These are phyloP conservation scores for Teratosphaeria destructans DNA, from an alignment of 2,329 filamentous ascomycete genomes.

Conservation along the genomic window DNA sequence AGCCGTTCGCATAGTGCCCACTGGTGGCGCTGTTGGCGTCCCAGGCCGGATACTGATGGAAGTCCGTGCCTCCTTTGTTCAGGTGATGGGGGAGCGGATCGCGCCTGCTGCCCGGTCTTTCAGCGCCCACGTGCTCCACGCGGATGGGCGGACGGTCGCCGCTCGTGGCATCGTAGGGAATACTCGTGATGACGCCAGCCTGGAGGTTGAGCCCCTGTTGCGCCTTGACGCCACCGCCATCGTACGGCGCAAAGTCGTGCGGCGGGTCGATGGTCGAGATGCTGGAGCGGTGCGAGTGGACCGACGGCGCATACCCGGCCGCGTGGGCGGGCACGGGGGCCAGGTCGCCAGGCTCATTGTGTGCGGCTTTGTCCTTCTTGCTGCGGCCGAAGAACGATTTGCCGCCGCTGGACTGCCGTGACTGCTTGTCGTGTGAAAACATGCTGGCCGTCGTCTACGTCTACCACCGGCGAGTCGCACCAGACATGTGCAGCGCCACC, in stretches of 20 bases:
- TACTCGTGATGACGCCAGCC: conserved; percentile 75
- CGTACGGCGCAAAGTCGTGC: conserved; percentile 26
- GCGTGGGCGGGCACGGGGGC: conserved; percentile 43
- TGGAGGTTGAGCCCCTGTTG: conserved; percentile 56
- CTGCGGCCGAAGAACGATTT: conserved; percentile 78
- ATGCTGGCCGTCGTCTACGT: conserved; percentile 10
- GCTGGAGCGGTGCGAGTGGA: conserved; percentile 35
- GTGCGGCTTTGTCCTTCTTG: conserved; percentile 62
- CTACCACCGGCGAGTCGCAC: neutral
- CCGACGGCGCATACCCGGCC: conserved; percentile 31
- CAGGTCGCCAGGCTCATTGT: conserved; percentile 39
- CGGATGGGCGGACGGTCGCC: conserved; percentile 59
- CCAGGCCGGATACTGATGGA: conserved; percentile 71
- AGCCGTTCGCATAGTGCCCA: conserved; percentile 36
- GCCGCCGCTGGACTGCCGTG: conserved; percentile 69
- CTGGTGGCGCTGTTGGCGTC: conserved; percentile 42
- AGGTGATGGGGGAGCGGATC: conserved; percentile 75
- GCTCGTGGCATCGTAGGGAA: conserved; percentile 68
- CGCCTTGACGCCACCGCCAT: conserved; percentile 7
- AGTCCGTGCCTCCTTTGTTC: conserved; percentile 67
- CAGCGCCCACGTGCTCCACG: conserved; percentile 55
- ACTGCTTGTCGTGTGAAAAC: conserved; percentile 53
- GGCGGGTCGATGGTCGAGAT: conserved; percentile 4
- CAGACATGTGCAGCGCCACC: neutral
- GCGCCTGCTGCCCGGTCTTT: conserved; percentile 44